These are phyloP conservation scores for Pythium utonaiense DNA, from an alignment of 352 stramenopile genomes.

Conservation along the genomic window DNA sequence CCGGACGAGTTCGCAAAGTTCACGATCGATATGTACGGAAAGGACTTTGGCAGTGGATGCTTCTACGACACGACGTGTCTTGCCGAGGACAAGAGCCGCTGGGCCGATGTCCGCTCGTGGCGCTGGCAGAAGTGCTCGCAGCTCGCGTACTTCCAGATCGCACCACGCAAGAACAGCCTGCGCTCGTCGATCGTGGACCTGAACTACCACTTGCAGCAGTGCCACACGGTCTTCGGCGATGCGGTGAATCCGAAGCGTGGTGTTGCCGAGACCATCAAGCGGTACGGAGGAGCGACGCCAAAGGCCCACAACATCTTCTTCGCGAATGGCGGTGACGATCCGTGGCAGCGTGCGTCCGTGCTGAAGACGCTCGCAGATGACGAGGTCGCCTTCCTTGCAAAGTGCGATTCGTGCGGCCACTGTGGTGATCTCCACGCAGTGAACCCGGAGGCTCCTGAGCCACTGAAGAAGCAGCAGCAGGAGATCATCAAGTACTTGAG, in stretches of 20 bases:
- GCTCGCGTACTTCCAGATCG: slow-evolving; percentile 86
- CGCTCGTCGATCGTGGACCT: slow-evolving; percentile 65
- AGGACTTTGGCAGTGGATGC: slow-evolving; percentile 67
- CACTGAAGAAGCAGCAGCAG: slow-evolving; percentile 62
- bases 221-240: slow-evolving; percentile 65
- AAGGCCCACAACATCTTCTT: slow-evolving; percentile 81
- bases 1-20: slow-evolving; percentile 77
- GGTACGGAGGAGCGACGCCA: slow-evolving; percentile 75
- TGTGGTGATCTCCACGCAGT: slow-evolving; percentile 62
- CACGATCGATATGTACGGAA: slow-evolving; percentile 74
- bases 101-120: slow-evolving; percentile 80
- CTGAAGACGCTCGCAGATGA: slow-evolving; percentile 51
- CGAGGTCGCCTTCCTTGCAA: slow-evolving; percentile 59
- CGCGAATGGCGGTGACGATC: slow-evolving; percentile 79
- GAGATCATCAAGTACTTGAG: slow-evolving; percentile 60
- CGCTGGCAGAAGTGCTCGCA: slow-evolving; percentile 86
- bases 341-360: slow-evolving; percentile 81
- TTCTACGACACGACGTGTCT: slow-evolving; percentile 86
- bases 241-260: slow-evolving; percentile 51
- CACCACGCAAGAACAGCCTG: slow-evolving; percentile 52
- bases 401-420: slow-evolving; percentile 81
- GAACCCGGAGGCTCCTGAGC: slow-evolving; percentile 43
- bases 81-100: slow-evolving; percentile 39
- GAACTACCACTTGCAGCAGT: slow-evolving; percentile 81
- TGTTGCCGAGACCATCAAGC: slow-evolving; percentile 55